A percentile compares a stretch with the other conserved stretches of the same genome.
Conservation (phyloP, 805 yeast species). For the Monosporozyma aquatica region DNA sequence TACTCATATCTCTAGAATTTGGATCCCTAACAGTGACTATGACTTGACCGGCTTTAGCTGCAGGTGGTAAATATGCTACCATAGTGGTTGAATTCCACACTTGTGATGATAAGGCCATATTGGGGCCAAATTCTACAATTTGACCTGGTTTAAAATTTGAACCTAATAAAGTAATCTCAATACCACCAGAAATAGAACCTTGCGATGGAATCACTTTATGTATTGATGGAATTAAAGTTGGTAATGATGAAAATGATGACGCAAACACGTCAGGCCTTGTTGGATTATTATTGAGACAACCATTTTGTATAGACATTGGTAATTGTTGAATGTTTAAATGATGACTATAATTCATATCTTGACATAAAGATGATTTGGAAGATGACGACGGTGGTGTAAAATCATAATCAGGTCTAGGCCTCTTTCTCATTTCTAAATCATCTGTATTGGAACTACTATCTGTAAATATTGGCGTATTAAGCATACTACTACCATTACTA, state of each 20-base stretch:
- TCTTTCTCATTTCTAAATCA: not conserved
- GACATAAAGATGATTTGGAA: not conserved
- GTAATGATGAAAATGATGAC: conserved; percentile 1
- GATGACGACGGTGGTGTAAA: not conserved
- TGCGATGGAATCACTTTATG: conserved; percentile 89
- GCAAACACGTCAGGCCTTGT: not conserved
- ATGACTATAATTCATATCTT: not conserved
- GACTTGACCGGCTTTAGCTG: conserved; percentile 83
- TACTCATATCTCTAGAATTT: conserved; percentile 2
- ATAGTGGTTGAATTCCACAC: conserved; percentile 95
- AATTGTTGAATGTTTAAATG: not conserved
- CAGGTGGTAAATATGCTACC: conserved; percentile 90
- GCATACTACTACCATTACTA: not conserved
- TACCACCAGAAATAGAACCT: conserved; percentile 94
- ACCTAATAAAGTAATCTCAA: conserved; percentile 87
- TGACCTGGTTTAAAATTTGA: conserved; percentile 81
- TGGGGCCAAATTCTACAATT: conserved; percentile 77
- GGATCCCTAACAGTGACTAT: conserved; percentile 65
- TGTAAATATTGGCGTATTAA: not conserved
- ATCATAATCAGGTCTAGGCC: not conserved
- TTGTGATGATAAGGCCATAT: conserved; percentile 72
- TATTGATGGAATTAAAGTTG: conserved; percentile 21
- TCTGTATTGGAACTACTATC: not conserved
- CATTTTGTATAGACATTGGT: not conserved
- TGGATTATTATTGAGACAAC: not conserved